Conservation (phyloP, 1,139 yeast species). For the Debaryomyces sp. region DNA sequence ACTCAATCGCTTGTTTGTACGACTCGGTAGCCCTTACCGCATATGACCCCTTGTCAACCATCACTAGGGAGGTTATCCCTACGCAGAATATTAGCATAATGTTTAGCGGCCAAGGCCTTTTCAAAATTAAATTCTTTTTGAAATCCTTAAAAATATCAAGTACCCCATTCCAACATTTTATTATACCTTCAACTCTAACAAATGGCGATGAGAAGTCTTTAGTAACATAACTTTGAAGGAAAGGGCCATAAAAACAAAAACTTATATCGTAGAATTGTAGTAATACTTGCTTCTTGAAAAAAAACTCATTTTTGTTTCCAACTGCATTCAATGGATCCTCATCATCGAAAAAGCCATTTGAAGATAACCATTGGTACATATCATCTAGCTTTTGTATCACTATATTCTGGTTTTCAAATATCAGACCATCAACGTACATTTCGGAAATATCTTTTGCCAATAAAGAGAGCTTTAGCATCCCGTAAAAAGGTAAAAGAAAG, state of each 20-base stretch:
- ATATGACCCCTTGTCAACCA: neutral
- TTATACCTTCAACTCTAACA: neutral
- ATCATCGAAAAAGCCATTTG: neutral
- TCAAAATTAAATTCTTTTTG: neutral
- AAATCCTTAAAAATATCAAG: neutral
- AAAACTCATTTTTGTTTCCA: neutral
- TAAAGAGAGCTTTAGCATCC: constrained; percentile 1
- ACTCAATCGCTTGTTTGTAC: neutral
- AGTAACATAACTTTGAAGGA: neutral
- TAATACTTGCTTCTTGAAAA: neutral
- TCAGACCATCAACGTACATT: neutral
- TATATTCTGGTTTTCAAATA: neutral
- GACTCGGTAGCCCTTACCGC: neutral
- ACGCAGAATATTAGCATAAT: neutral
- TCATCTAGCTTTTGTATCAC: neutral
- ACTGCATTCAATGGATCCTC: neutral
- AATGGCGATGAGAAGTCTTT: neutral
- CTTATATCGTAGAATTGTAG: constrained; percentile 2
- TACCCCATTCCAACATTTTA: neutral
- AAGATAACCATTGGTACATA: neutral
- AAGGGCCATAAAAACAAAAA: constrained; percentile 3
- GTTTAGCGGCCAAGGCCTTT: neutral
- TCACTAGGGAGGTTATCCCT: neutral
- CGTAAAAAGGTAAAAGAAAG: constrained; percentile 1
- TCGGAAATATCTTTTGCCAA: constrained; percentile 1